Conservation (phyloP, 2,329 filamentous ascomycete genomes). For the Nothophoma quercina region DNA sequence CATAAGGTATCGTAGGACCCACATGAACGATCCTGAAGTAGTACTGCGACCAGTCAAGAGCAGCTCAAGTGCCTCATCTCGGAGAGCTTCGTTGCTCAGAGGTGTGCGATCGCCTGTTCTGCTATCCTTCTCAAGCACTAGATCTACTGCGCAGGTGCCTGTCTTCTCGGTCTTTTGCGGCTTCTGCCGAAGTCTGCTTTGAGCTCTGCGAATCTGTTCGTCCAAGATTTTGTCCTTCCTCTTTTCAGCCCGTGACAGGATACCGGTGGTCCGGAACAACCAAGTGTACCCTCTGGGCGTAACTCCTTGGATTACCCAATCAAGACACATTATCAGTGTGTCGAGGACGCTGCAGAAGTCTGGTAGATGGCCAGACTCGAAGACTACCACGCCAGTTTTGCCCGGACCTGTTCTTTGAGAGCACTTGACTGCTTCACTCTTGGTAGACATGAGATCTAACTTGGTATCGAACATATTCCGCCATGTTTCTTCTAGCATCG, state of each 20-base stretch:
- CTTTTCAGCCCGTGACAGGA: conserved; percentile 2
- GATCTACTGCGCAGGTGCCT: background rate
- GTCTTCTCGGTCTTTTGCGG: background rate
- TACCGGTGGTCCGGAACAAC: conserved; percentile 6
- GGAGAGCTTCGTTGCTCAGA: background rate
- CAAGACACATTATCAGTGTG: background rate
- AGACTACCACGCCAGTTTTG: background rate
- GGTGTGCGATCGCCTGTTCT: background rate
- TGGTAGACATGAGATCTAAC: conserved; percentile 5
- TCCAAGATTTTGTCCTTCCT: conserved; percentile 7
- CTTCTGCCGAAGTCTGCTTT: background rate
- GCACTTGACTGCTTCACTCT: background rate
- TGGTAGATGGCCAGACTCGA: background rate
- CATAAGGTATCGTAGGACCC: conserved; percentile 17
- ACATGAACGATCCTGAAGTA: conserved; percentile 12
- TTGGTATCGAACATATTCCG: conserved; percentile 11
- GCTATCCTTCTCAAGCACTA: background rate
- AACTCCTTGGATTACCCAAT: conserved; percentile 13
- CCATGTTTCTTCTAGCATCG: conserved; percentile 17
- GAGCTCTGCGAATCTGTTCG: background rate
- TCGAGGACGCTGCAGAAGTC: conserved; percentile 5
- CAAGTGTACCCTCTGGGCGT: conserved; percentile 6
- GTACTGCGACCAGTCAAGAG: conserved; percentile 21
- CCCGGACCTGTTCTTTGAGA: no score
- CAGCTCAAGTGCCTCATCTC: conserved; percentile 16